Evolutionary conservation across 306 rosid genomes (phyloP).

Genomic region (Rosa chinensis): DNA sequence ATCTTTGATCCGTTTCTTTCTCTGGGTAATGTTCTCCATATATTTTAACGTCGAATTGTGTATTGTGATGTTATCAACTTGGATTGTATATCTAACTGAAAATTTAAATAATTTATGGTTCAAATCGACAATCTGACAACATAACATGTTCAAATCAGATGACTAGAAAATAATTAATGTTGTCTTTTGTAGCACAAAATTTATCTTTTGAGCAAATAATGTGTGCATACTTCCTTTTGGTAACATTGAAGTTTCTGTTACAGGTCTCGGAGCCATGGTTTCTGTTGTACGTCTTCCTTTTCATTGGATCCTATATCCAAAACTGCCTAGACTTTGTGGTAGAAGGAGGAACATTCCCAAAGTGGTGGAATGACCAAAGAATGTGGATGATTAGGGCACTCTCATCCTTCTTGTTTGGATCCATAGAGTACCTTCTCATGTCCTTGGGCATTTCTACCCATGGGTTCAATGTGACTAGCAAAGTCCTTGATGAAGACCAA

Average conservation of each 20-base stretch:
- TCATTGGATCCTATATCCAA: slow-evolving; percentile 40
- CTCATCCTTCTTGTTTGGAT: slow-evolving; percentile 32
- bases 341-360: slow-evolving; percentile 23
- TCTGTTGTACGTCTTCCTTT: slow-evolving; percentile 31
- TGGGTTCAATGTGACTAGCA: slow-evolving; percentile 44
- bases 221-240: neutral
- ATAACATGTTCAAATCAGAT: neutral
- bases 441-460: slow-evolving; percentile 24
- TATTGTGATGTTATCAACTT: neutral
- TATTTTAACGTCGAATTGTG: neutral
- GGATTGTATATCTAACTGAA: neutral
- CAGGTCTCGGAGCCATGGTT: slow-evolving; percentile 40
- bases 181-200: too few species aligned
- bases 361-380: slow-evolving; percentile 55
- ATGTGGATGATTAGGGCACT: slow-evolving; percentile 45
- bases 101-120: neutral
- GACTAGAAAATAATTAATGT: neutral
- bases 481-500: slow-evolving; percentile 35
- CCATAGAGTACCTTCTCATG: slow-evolving; percentile 23
- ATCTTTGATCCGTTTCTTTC: neutral
- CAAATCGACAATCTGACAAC: neutral
- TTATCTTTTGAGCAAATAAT: neutral
- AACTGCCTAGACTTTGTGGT: slow-evolving; percentile 31
- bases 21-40: neutral
- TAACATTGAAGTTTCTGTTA: neutral